A percentile compares a stretch with the other conserved stretches of the same genome.
Conservation (phyloP, 2,329 filamentous ascomycete species). For the Bipolaris oryzae region DNA sequence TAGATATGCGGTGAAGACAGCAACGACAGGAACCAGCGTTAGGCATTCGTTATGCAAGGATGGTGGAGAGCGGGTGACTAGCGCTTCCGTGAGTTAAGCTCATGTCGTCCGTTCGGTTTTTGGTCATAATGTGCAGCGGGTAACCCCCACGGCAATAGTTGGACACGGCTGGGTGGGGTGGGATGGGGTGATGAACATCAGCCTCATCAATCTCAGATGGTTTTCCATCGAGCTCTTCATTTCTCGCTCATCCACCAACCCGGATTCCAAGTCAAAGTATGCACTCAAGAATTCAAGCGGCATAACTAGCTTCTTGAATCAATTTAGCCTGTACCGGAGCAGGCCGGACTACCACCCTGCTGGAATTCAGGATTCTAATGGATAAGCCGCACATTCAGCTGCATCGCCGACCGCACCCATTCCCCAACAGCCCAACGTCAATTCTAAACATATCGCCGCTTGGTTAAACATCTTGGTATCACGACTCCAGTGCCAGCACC, state of each 20-base stretch:
- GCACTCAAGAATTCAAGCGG: neutral
- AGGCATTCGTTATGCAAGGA: too few species aligned
- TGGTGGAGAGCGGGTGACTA: too few species aligned
- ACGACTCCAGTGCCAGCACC: neutral
- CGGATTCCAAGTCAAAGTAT: neutral
- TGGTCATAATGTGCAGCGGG: too few species aligned
- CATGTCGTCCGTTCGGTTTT: too few species aligned
- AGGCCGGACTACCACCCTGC: neutral
- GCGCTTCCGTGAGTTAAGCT: too few species aligned
- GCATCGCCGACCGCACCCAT: neutral
- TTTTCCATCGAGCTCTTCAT: neutral
- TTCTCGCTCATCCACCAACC: constrained; percentile 1
- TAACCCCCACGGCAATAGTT: too few species aligned
- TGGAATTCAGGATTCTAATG: neutral
- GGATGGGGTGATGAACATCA: too few species aligned
- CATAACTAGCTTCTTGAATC: neutral
- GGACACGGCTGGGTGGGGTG: neutral
- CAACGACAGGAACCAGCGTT: too few species aligned
- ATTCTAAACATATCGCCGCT: neutral
- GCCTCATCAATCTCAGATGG: too few species aligned
- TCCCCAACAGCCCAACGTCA: neutral
- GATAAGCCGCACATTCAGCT: neutral
- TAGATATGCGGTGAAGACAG: too few species aligned
- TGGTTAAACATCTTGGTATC: too few species aligned
- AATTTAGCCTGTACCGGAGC: neutral